Conservation (phyloP, 192 early-diverging fungal species). For the Backusella circina region DNA sequence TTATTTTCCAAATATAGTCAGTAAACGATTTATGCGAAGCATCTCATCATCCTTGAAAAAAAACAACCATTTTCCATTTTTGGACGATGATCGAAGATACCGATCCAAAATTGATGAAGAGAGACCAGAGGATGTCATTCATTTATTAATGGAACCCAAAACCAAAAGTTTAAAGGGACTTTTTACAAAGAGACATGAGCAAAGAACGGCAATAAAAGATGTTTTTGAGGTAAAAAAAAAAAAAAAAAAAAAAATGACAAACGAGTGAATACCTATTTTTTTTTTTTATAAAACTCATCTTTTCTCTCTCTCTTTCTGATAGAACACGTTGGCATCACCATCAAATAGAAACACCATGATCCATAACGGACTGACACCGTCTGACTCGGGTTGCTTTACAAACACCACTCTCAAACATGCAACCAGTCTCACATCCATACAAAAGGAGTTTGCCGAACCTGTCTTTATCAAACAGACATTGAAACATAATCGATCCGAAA, state of each 20-base stretch:
- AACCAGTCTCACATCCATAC: slow-evolving; percentile 10
- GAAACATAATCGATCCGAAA: slow-evolving; percentile 29
- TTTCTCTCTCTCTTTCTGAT: no score
- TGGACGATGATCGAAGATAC: background rate
- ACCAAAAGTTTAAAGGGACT: background rate
- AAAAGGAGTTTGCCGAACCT: slow-evolving; percentile 21
- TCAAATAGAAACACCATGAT: slow-evolving; percentile 18
- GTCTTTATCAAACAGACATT: slow-evolving; percentile 19
- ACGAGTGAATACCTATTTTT: background rate
- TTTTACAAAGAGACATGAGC: background rate
- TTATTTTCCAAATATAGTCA: background rate
- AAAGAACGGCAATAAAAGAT: background rate
- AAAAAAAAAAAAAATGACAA: no score
- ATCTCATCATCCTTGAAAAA: slow-evolving; percentile 1
- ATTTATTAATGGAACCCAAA: background rate
- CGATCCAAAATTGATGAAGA: background rate
- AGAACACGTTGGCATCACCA: slow-evolving; percentile 17
- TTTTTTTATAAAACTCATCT: background rate
- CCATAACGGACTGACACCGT: background rate
- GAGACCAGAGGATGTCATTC: background rate
- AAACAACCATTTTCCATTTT: background rate
- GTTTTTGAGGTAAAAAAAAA: background rate
- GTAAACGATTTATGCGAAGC: slow-evolving; percentile 6
- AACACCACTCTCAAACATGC: background rate
- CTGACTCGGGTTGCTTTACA: slow-evolving; percentile 5